These are phyloP conservation scores for Raddia distichophylla DNA, from an alignment of 176 grass and related monocot species.

Conservation along the genomic window DNA sequence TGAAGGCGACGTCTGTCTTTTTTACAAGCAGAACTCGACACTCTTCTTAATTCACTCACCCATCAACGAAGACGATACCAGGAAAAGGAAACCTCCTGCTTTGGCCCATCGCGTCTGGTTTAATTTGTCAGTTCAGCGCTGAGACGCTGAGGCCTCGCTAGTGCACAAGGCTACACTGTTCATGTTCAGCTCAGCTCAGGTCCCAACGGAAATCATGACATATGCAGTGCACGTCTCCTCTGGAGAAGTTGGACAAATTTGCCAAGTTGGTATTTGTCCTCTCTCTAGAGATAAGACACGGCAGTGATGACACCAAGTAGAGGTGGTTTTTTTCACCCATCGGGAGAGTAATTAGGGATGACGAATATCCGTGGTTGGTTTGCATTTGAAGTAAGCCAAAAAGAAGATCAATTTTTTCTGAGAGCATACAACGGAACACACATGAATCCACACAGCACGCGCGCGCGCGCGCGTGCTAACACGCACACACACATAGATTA, in stretches of 20 bases:
- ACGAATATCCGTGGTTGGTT: background rate
- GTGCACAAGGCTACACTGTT: too few species aligned
- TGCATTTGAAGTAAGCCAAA: too few species aligned
- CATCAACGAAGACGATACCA: background rate
- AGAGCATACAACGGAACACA: too few species aligned
- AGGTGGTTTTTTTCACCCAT: background rate
- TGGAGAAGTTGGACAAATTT: background rate
- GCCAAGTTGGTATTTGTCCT: constrained; percentile 1
- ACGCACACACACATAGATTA: too few species aligned
- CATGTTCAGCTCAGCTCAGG: background rate
- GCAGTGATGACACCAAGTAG: background rate
- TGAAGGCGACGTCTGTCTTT: constrained; percentile 22
- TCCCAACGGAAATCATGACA: background rate
- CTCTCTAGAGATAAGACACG: background rate
- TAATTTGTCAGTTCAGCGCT: background rate
- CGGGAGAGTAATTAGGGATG: background rate
- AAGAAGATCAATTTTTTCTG: too few species aligned
- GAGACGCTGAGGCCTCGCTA: background rate
- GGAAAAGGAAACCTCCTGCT: background rate
- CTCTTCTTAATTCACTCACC: background rate
- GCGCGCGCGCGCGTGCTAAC: too few species aligned
- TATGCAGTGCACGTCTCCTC: background rate
- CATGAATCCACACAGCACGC: too few species aligned
- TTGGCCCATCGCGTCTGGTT: background rate
- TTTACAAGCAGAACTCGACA: background rate